Evolutionary conservation across 2,329 filamentous ascomycete species (phyloP), one percentile per base, ranked within the genome.

Genomic region (Aspergillus pseudotamarii): DNA sequence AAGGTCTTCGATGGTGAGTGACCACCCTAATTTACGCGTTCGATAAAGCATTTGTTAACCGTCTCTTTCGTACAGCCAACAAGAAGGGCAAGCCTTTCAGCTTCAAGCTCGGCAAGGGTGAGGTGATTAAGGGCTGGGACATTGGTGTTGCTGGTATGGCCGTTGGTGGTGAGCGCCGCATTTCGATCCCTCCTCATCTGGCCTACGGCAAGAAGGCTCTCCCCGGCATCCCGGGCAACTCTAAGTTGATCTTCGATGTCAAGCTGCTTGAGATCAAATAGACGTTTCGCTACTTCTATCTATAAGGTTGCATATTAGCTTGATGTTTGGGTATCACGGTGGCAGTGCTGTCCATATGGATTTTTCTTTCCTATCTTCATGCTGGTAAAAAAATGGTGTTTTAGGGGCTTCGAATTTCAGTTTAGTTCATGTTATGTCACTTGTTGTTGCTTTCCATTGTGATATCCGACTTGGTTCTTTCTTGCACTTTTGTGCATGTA

Each of bases 71-170:
- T 68, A 50, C 73, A 94, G 92, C 93, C 80, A 98, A 99, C 87
- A 99, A 98, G 87, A 97, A 96, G 85, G 95, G 95, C 74, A 94
- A 96, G 84, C 94, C 96, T 63, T 99, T 99, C 84, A 87, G 86
- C 70, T 98, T 98, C 88, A 96, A 94, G 85, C 89, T 96, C 65
- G 96, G 95, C 71, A 88, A 89, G 77, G 94, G 94, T 66, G 92
- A 98, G 80, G 96, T 99, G 74, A 99, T 99, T 85, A 95, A 96
- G 87, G 95, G 95, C 71, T 98, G 95, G 96, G 96, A 99, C 79
- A 88, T 98, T 69, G 95, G 95, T 81, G 84, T 99, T 71, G 85
- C 87, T 71, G 96, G 96, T 81, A 97, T 99, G 93, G 85, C 89
- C 71, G 90, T 94, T 71, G 95, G 95, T 75, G 93, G 93, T 73